Conservation (phyloP, 495 filamentous ascomycete genomes). For the Rostrohypoxylon terebratum region DNA sequence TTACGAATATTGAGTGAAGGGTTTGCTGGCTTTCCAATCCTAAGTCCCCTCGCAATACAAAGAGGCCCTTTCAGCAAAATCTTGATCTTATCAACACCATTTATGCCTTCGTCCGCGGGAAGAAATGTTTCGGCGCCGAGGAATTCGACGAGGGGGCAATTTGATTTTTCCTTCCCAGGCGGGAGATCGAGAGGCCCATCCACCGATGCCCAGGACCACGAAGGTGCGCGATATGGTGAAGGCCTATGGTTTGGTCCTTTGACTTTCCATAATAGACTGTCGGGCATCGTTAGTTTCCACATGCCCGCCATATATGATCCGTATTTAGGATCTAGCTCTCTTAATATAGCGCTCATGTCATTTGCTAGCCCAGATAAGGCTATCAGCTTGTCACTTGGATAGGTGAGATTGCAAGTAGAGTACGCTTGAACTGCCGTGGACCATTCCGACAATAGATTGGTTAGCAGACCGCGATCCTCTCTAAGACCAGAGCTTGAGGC, state of each 20-base stretch:
- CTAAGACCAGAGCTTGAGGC: not conserved
- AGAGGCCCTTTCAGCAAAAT: not conserved
- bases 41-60: not conserved
- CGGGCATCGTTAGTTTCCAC: conserved; percentile 30
- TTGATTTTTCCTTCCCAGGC: not conserved
- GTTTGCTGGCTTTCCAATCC: not conserved
- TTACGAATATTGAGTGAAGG: not conserved
- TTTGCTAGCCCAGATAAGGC: conserved; percentile 35
- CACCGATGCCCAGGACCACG: conserved; percentile 46
- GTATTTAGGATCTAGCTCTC: not conserved
- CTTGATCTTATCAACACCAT: not conserved
- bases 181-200: conserved; percentile 22
- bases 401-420: conserved; percentile 22
- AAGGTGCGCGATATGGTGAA: conserved; percentile 37
- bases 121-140: not conserved
- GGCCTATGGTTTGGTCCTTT: not conserved
- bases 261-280: conserved; percentile 32
- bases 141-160: conserved; percentile 7
- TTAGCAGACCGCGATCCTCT: not conserved
- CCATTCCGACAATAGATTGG: conserved; percentile 5
- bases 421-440: conserved; percentile 10
- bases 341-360: conserved; percentile 10
- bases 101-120: not conserved
- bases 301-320: conserved; percentile 35
- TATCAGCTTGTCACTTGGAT: conserved; percentile 30